Base-by-base conservation (phyloP, 1,139 yeast genomes). In the Magnusiomyces ingens region DNA sequence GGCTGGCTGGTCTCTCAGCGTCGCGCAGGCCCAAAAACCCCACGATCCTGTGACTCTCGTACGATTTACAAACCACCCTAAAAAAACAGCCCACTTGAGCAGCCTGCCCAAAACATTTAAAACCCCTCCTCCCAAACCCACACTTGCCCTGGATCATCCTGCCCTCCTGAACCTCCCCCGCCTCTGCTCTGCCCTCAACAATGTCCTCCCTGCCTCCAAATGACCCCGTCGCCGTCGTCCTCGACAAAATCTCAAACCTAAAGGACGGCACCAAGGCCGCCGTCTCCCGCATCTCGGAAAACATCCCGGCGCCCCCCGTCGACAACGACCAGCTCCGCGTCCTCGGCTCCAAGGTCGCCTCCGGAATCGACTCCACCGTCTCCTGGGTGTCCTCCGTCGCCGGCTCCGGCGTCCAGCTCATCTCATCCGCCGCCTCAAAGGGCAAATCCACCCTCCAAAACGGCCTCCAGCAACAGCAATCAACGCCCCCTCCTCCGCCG, bases 251-350 rank as follows among this genome's bases (percentile, higher is more conserved):
- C 44, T 57, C 63, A 45, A 57, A 54, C 17, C 48, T 59, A 44
- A 64, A 63, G 52, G 53, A 57, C 43, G 63, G 62, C 32, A 59
- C 65, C 2, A 50, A 58, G 15, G 58, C 59, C 26, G 59, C 68
- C 11, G 53, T 59, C n/a, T 52, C 58, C 18, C 55, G 58, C 12
- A 54, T 66, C 11, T 49, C 62, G 18, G 62, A 61, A 43, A 55
- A 60, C 37, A 54, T 55, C 18, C 55, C 60, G 13, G 56, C 58
- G 42, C 56, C 55, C 43, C 54, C 49, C 12, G 46, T 51, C 15
- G 56, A 54, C 19, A 55, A 53, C 37, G 57, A 54, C 21, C 26
- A 52, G 8, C 37, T 51, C 15, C 46, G 47, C 6, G 48, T 49
- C 6, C 36, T 52, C 11, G 58, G 52, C 21, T 42, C 50, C 10